Base-by-base conservation (phyloP, 2,329 filamentous ascomycete genomes). In the Fusarium sarcochroum region DNA sequence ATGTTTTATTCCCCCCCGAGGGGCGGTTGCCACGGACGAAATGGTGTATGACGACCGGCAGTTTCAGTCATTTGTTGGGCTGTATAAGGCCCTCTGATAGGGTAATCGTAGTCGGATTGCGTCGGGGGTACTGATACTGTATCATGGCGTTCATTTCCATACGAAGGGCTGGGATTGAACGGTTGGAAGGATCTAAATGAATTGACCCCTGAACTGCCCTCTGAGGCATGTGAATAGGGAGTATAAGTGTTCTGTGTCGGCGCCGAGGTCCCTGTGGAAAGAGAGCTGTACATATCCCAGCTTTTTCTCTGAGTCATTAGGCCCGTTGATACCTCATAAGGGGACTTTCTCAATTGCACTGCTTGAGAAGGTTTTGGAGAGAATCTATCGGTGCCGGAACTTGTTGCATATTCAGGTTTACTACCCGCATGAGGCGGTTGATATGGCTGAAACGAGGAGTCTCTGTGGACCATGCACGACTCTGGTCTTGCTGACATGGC, bases 241-340 rank as follows among this genome's bases (percentile, higher is more conserved):
- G 20, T 8, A 14, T 65, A 54, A 11, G 27, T 5, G 4, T 23
- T 60, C 18, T 47, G 55, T 15, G 41, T 13, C 20, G 21, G 14
- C 5, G 11, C 14, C 3, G 34, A 17, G 8, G 42, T 27, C 17
- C 21, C 10, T 8, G 40, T 34, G 6, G 41, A 38, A 7, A 62
- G 21, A 2, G 40, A 45, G 7, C 18, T 62, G 18, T 60, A 62
- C 5, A 60, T 42, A 34, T 46, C 41, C 55, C 55, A 60, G 21
- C 58, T 60, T 9, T 37, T n/a, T 53, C 46, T 46, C 7, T 60
- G 38, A 6, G 4, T n/a, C 4, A 32, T 20, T 2, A 35, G 30
- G 2, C 17, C 3, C 5, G 20, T 30, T 4, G 20, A 11, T 6
- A 27, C 18, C 13, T 4, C 18, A 25, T 34, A 21, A 38, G 37